Evolutionary conservation across 768 basidiomycete genomes (phyloP).

Genomic region (Mycena maculata): DNA sequence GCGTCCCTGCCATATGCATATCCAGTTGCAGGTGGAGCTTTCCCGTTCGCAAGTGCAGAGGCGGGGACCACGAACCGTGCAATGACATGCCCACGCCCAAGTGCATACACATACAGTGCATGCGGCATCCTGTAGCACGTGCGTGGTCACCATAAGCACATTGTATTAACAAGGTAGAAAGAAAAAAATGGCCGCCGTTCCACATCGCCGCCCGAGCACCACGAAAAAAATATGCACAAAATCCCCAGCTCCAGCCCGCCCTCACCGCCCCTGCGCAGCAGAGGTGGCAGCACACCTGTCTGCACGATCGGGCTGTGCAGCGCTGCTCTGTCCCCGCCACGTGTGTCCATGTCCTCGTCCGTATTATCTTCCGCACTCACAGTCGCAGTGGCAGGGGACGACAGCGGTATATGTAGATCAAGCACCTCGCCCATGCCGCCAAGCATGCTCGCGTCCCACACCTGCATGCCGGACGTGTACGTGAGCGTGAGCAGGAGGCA

Average conservation of each 20-base stretch:
- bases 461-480: slow-evolving; percentile 29
- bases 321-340: slow-evolving; percentile 27
- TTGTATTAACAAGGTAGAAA: background rate
- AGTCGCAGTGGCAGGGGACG: background rate
- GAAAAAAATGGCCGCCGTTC: background rate
- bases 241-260: slow-evolving; percentile 46
- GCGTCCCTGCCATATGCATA: slow-evolving; percentile 31
- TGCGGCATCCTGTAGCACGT: slow-evolving; percentile 7
- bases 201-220: no score
- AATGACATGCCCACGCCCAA: slow-evolving; percentile 70
- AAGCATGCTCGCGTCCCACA: slow-evolving; percentile 29
- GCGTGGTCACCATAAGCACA: background rate
- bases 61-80: slow-evolving; percentile 46
- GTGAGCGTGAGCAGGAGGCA: slow-evolving; percentile 29
- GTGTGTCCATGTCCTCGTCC: slow-evolving; percentile 16
- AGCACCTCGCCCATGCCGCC: slow-evolving; percentile 13
- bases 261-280: slow-evolving; percentile 56
- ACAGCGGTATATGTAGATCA: slow-evolving; percentile 27
- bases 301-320: slow-evolving; percentile 53
- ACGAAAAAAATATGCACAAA: slow-evolving; percentile 42
- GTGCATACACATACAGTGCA: slow-evolving; percentile 68
- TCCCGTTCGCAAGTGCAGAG: slow-evolving; percentile 32
- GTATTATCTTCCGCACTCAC: slow-evolving; percentile 13
- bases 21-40: slow-evolving; percentile 24
- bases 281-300: slow-evolving; percentile 55